Evolutionary conservation across 2,329 filamentous ascomycete species (phyloP).

Genomic region (Graphiopsis chlorocephala): DNA sequence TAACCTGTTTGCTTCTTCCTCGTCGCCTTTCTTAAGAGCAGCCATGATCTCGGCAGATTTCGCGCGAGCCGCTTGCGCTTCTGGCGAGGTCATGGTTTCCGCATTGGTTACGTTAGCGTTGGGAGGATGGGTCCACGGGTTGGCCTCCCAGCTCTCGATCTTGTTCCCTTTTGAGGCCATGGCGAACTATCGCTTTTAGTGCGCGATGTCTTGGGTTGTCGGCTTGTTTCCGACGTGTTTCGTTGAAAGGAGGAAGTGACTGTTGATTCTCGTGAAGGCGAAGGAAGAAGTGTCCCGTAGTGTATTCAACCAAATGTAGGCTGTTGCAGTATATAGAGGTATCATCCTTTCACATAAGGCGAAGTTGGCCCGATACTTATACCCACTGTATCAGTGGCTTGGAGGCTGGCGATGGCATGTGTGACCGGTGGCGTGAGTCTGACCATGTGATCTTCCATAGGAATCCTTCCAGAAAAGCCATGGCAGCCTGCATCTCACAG

Average conservation of each 20-base stretch:
- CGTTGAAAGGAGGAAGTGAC: background rate
- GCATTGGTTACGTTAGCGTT: conserved; percentile 26
- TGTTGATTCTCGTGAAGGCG: background rate
- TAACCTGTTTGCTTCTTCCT: conserved; percentile 25
- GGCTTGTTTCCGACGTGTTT: background rate
- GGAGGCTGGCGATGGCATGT: background rate
- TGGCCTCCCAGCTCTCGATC: conserved; percentile 22
- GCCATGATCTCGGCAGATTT: conserved; percentile 27
- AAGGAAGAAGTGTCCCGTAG: background rate
- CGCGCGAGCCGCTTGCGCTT: conserved; percentile 25
- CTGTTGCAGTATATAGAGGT: background rate
- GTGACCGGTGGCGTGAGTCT: background rate
- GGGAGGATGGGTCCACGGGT: conserved; percentile 20
- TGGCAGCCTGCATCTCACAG: background rate
- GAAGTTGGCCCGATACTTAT: background rate
- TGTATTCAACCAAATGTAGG: background rate
- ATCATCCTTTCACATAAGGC: background rate
- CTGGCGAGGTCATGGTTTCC: conserved; percentile 25
- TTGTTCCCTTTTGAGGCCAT: conserved; percentile 18
- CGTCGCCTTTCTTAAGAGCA: conserved; percentile 26
- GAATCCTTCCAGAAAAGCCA: background rate
- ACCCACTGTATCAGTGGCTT: background rate
- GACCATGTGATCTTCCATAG: background rate
- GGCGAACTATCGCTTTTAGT: background rate
- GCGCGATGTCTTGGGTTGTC: background rate